phyloP scores from a whole-genome alignment of 2,329 filamentous ascomycete species.

The Penicillium sp. region DNA sequence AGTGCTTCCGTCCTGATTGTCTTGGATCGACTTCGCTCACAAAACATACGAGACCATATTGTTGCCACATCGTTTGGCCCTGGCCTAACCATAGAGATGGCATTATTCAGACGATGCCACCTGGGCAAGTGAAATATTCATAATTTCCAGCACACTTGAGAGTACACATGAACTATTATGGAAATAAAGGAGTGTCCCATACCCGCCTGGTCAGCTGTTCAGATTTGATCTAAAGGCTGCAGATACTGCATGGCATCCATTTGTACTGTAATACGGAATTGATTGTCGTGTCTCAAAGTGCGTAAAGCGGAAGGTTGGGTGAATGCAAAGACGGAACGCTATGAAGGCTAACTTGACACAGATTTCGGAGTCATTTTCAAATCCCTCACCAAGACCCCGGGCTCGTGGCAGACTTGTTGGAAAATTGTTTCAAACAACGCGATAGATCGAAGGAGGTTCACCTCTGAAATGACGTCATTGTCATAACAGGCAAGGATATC shows the following conservation, averaged over 20 bases:
- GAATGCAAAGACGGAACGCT: no score
- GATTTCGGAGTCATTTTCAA: background rate
- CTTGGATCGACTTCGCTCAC: background rate
- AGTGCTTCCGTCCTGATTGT: slow-evolving; percentile 4
- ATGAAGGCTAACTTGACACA: no score
- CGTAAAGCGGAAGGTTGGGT: no score
- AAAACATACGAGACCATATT: background rate
- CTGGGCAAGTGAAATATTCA: background rate
- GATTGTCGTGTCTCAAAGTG: no score
- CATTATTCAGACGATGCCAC: background rate
- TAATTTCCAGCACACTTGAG: background rate
- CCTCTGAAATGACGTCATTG: background rate
- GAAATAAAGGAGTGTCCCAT: no score
- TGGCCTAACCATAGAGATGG: slow-evolving; percentile 1
- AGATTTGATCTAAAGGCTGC: no score
- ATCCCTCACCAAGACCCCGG: background rate
- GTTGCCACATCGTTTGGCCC: slow-evolving; percentile 3
- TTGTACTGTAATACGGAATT: no score
- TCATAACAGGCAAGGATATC: background rate
- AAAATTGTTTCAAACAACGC: background rate
- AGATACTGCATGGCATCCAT: no score
- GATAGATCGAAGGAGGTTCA: background rate
- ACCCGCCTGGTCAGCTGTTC: no score
- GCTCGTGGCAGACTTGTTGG: background rate
- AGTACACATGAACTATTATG: no score